Evolutionary conservation across 257 asterid genomes (phyloP).

Genomic region (Fraxinus excelsior): DNA sequence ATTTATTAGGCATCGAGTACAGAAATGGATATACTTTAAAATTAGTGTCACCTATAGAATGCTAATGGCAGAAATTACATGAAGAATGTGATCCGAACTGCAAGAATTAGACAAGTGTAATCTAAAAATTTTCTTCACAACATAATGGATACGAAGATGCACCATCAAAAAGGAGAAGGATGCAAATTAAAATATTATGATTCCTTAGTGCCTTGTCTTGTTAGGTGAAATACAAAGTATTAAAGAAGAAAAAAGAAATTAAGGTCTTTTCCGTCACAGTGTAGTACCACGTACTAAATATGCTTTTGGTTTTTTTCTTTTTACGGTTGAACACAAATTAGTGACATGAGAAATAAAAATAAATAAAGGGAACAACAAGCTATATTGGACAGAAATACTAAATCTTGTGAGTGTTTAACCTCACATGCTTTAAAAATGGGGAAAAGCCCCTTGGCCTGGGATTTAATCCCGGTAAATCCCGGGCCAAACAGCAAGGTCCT

Average conservation of each 20-base stretch:
- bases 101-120: background rate
- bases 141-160: background rate
- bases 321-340: background rate
- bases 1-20: background rate
- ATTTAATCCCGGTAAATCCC: no score
- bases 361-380: background rate
- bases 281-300: no score
- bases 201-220: background rate
- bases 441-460: rapidly evolving
- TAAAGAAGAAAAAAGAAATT: no score
- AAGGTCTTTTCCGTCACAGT: background rate
- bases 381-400: background rate
- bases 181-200: background rate
- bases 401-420: no score
- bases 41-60: background rate
- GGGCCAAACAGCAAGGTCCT: rapidly evolving
- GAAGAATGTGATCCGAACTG: background rate
- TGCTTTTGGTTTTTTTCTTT: no score
- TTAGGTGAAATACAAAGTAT: background rate
- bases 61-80: background rate
- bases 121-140: background rate
- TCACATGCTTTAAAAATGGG: no score
- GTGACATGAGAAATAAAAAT: background rate
- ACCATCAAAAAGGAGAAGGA: background rate
- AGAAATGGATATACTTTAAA: background rate